Conservation (phyloP, 805 yeast species). For the Zygoascus biomembranicola region DNA sequence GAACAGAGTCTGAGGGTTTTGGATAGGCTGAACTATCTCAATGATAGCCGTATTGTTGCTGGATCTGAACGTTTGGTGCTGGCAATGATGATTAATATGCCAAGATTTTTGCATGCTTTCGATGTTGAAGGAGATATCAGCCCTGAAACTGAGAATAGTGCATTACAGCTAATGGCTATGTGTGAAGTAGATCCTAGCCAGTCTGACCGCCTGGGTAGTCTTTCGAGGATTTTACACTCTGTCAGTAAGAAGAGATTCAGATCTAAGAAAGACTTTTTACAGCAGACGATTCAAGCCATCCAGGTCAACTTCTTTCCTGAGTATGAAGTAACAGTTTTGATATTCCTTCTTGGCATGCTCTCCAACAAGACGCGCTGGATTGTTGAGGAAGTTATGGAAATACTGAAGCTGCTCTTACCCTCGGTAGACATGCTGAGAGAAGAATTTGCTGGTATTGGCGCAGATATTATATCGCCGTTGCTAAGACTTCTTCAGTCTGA, state of each 20-base stretch:
- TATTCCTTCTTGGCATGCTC: constrained; percentile 68
- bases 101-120: constrained; percentile 76
- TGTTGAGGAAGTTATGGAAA: constrained; percentile 66
- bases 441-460: constrained; percentile 85
- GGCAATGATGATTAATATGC: constrained; percentile 70
- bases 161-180: constrained; percentile 51
- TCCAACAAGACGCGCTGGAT: constrained; percentile 76
- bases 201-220: constrained; percentile 34
- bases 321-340: constrained; percentile 64
- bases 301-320: constrained; percentile 61
- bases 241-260: constrained; percentile 73
- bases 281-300: constrained; percentile 70
- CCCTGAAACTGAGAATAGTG: constrained; percentile 43
- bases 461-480: constrained; percentile 87
- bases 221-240: constrained; percentile 69
- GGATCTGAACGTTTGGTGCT: constrained; percentile 60
- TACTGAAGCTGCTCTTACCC: constrained; percentile 68
- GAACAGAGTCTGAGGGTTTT: constrained; percentile 68
- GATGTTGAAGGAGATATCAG: constrained; percentile 40
- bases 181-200: constrained; percentile 33
- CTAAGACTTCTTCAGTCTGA: constrained; percentile 73
- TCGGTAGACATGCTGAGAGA: constrained; percentile 66
- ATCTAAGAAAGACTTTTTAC: constrained; percentile 81
- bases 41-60: constrained; percentile 66
- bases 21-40: constrained; percentile 58